Conservation (phyloP, 2,329 filamentous ascomycete species). For the Cadophora sp. region DNA sequence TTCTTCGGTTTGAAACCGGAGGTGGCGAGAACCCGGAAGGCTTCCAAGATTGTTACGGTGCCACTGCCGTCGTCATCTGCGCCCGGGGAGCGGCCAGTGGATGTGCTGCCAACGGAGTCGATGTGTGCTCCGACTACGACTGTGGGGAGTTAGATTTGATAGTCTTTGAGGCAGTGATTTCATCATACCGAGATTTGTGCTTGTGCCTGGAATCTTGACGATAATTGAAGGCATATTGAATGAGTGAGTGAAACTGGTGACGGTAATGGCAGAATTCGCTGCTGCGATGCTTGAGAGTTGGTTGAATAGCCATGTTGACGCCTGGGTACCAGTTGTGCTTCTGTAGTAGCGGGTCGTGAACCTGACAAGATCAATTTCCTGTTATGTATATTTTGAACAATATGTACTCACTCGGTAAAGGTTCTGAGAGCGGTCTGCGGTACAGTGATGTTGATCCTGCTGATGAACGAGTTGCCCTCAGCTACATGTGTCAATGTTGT, state of each 20-base stretch:
- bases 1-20: slow-evolving; percentile 76
- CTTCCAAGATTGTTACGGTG: slow-evolving; percentile 93
- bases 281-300: slow-evolving; percentile 19
- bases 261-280: slow-evolving; percentile 18
- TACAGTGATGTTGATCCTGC: slow-evolving; percentile 13
- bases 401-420: slow-evolving; percentile 21
- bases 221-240: slow-evolving; percentile 26
- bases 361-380: neutral
- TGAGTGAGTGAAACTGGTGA: slow-evolving; percentile 22
- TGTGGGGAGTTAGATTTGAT: slow-evolving; percentile 49
- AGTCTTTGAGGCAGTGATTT: neutral
- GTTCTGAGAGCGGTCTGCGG: slow-evolving; percentile 19
- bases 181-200: slow-evolving; percentile 18
- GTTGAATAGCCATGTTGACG: slow-evolving; percentile 18
- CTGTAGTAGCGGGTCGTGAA: slow-evolving; percentile 27
- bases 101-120: slow-evolving; percentile 12
- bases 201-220: slow-evolving; percentile 26
- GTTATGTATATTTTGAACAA: neutral
- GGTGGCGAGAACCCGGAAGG: slow-evolving; percentile 77
- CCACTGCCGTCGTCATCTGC: slow-evolving; percentile 92
- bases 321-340: slow-evolving; percentile 19
- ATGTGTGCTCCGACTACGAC: slow-evolving; percentile 21
- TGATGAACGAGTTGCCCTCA: slow-evolving; percentile 21
- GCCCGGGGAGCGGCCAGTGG: slow-evolving; percentile 66
- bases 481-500: slow-evolving; percentile 17